Evolutionary conservation across 345 rosid species (phyloP), one percentile per base, ranked within the genome.

Genomic region (Eucalyptus lansdowneana): DNA sequence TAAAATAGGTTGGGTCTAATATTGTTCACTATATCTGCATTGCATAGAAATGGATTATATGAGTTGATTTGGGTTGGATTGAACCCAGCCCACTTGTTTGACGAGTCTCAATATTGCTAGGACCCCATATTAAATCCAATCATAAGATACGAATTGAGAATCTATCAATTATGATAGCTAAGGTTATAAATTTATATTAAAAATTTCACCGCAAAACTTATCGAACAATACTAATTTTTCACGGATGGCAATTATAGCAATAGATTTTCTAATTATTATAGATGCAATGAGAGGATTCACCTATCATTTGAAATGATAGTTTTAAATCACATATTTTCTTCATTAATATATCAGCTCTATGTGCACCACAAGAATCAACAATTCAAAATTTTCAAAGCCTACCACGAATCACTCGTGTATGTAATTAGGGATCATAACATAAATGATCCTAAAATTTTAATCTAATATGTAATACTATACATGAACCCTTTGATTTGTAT

Each of bases 361-460:
- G 7, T 25, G 4, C 7, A 11, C n/a, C 25, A 53, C 67, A 11
- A 60, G 31, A 25, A 60, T 25, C 67, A 11, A 2, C 7, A 12
- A 11, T 60, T 25, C 67, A 60, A 60, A 25, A 10, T 11, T 5
- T 11, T 11, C 31, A 11, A 12, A 1, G 14, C 31, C 67, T 1
- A 25, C 0, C 31, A 27, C 1, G 0, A 58, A 60, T 25, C 67
- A 60, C 67, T 11, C 1, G n/a, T 12, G 0, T 11, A 60, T 60
- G n/a, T 60, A 60, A 60, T 11, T 25, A 60, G 8, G 0, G 14
- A 25, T 60, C 2, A 3, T 1, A 11, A 27, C n/a, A 60, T 0
- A 25, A 11, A 25, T 60, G n/a, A 0, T 11, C 67, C 0, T 0
- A 0, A 0, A 60, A 25, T 27, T 11, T 58, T 5, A 0, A 11